Conservation (phyloP, 805 yeast species). For the Saccharomyces paradoxus region DNA sequence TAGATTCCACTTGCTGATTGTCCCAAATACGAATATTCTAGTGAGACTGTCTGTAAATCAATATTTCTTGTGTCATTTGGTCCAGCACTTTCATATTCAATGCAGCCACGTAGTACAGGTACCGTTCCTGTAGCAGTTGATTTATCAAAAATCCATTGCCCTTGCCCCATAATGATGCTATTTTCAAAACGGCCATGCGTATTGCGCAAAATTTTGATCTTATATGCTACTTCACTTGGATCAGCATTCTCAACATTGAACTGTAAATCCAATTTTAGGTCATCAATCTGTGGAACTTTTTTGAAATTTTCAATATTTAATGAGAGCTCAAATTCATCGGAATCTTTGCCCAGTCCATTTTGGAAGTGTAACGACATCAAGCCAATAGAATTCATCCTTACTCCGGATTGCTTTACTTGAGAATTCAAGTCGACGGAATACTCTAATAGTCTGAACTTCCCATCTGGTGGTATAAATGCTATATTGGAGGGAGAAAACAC, state of each 20-base stretch:
- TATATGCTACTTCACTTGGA: conserved; percentile 15
- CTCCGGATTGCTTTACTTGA: background rate
- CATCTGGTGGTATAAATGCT: conserved; percentile 85
- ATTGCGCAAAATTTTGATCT: conserved; percentile 49
- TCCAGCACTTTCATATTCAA: conserved; percentile 24
- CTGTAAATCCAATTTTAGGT: conserved; percentile 37
- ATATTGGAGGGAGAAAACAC: conserved; percentile 20
- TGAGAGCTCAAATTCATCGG: conserved; percentile 35
- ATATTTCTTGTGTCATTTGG: background rate
- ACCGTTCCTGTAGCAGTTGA: conserved; percentile 52
- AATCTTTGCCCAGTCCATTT: conserved; percentile 29
- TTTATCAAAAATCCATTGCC: conserved; percentile 64
- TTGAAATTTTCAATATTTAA: conserved; percentile 32
- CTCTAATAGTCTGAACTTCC: conserved; percentile 50
- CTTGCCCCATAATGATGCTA: conserved; percentile 32
- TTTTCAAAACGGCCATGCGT: conserved; percentile 72
- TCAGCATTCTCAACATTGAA: background rate
- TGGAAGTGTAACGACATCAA: conserved; percentile 26
- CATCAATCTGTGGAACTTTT: conserved; percentile 40
- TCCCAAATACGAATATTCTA: background rate
- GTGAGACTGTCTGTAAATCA: background rate
- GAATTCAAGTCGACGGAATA: conserved; percentile 50
- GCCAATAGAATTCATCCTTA: conserved; percentile 11
- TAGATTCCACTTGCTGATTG: background rate
- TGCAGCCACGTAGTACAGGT: conserved; percentile 58